phyloP scores from a whole-genome alignment of 768 basidiomycete species.

The Leucocoprinus birnbaumii region DNA sequence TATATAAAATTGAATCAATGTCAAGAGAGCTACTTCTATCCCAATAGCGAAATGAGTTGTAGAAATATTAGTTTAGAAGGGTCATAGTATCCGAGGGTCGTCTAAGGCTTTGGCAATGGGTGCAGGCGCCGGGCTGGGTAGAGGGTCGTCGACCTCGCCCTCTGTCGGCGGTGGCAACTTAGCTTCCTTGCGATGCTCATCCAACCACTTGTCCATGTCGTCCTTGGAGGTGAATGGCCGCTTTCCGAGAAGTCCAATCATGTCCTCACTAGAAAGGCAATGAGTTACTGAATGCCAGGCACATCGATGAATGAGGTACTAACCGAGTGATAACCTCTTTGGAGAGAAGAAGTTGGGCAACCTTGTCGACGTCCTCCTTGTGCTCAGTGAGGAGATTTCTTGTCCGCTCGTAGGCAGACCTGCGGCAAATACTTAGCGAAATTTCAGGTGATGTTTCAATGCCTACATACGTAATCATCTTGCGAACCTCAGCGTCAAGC shows the following conservation, averaged over 20 bases:
- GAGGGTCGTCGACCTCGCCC: slow-evolving; percentile 31
- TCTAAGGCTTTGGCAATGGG: slow-evolving; percentile 31
- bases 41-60: slow-evolving; percentile 5
- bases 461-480: slow-evolving; percentile 73
- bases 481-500: slow-evolving; percentile 87
- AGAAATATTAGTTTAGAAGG: neutral
- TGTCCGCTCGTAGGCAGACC: slow-evolving; percentile 80
- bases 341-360: slow-evolving; percentile 85
- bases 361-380: slow-evolving; percentile 87
- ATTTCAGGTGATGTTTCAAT: no score
- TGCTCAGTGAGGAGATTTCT: slow-evolving; percentile 77
- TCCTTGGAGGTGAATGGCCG: slow-evolving; percentile 80
- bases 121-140: slow-evolving; percentile 49
- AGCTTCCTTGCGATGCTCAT: slow-evolving; percentile 58
- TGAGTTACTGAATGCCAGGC: neutral
- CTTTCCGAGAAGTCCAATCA: slow-evolving; percentile 80
- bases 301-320: neutral
- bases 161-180: slow-evolving; percentile 39
- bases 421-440: neutral
- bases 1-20: neutral
- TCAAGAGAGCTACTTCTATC: slow-evolving; percentile 5
- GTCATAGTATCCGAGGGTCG: slow-evolving; percentile 17
- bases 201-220: slow-evolving; percentile 98
- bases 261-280: slow-evolving; percentile 63
- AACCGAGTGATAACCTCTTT: slow-evolving; percentile 96